Evolutionary conservation across 129 eudicot species (phyloP), one percentile per base, ranked within the genome.

Genomic region (Solidago caesia): DNA sequence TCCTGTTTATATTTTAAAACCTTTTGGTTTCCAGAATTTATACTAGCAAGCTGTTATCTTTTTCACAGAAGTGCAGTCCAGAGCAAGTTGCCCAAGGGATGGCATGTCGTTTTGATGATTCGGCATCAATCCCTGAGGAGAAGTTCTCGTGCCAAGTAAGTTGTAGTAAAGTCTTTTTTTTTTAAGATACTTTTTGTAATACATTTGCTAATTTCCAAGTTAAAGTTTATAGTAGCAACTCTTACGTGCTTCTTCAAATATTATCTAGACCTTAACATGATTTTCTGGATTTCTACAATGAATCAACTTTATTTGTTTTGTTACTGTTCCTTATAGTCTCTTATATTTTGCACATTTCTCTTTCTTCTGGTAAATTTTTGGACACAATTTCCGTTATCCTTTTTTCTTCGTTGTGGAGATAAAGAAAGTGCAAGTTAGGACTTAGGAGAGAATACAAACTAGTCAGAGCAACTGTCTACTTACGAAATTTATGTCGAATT

Each of bases 71-170:
- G 76, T 57, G 57, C 15, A 44, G 27, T 76, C 78, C 72, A 21
- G 83, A 68, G 73, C 67, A 53, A 60, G 75, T 44, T 67, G 57
- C 51, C 60, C 84, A 72, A 67, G 84, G 60, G 15, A 80, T 64
- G n/a, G 68, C 61, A 68, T 71, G 77, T 44, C 12, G 51, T 80
- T 55, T 58, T 61, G 63, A 16, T 53, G 67, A 84, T 33, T 75
- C 82, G 75, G 72, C 74, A 52, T 72, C 75, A 25, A 65, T 61
- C 29, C 44, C 45, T 11, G 78, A 61, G 73, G 64, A 12, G 55
- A 72, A 5, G 21, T 51, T 72, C n/a, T 48, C 80, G 2, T 79
- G 41, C 51, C 74, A 48, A 53, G 86, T 84, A 65, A 82, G 86
- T 84, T 72, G 8, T 57, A 51, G 2, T 59, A 60, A 69, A 44